Evolutionary conservation across 1,139 yeast species (phyloP), one percentile per base, ranked within the genome.

Genomic region (Pichia inconspicua): DNA sequence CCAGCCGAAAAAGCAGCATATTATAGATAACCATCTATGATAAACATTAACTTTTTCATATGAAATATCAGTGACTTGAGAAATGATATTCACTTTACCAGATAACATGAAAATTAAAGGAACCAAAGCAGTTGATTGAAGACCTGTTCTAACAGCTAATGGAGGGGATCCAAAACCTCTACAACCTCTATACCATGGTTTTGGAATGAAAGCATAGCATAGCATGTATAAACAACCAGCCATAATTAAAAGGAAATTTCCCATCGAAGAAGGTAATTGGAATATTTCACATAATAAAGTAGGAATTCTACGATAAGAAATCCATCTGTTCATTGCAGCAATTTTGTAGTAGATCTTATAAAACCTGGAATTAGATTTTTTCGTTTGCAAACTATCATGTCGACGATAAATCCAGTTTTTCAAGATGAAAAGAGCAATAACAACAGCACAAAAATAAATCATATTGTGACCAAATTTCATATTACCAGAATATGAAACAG

Each of bases 131-230:
- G 74, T 66, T 5, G 79, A 72, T 72, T 75, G 72, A 37, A 76
- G 52, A 2, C 82, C 83, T 1, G 81, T 67, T 47, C 83, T 62
- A 1, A 76, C 73, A 0, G 78, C 80, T 43, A 78, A 55, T n/a
- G 85, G 85, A n/a, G 85, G 82, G 1, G 82, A 70, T 1, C 85
- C 86, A 62, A 80, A 79, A 0, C 77, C 78, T 6, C 63, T 46
- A 59, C 86, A 80, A 0, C 67, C 76, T 53, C 84, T 64, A 56
- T 75, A 76, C 74, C 78, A 79, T 48, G 70, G 70, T 50, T 74
- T 79, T 5, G 84, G 85, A 27, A 65, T 57, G 46, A 71, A 70
- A 28, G 74, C 63, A 58, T 71, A 74, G 47, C 77, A 71, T 12
- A 72, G 58, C 43, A 75, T 55, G 58, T 74, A 80, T n/a, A 77